Evolutionary conservation across 768 basidiomycete species (phyloP).

Genomic region (Strobilomyces echinocephalus): DNA sequence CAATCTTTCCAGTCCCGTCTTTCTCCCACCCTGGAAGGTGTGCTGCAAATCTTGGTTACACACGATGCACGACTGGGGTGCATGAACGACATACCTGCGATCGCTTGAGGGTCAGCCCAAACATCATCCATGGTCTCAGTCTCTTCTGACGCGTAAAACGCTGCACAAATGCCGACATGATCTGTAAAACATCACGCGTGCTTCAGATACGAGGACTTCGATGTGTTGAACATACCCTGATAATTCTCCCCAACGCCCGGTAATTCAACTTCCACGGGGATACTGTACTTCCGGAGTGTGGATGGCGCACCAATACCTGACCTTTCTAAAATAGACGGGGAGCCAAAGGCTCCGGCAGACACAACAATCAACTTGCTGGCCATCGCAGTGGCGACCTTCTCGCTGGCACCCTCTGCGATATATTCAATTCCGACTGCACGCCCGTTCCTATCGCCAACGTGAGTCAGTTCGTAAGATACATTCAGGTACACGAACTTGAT

Average conservation of each 20-base stretch:
- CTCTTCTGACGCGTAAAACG: conserved; percentile 40
- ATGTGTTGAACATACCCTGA: conserved; percentile 34
- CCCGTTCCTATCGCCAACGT: conserved; percentile 22
- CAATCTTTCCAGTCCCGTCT: conserved; percentile 44
- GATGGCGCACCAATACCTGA: conserved; percentile 62
- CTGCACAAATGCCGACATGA: conserved; percentile 24
- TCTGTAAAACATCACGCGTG: conserved; percentile 11
- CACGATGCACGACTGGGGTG: neutral
- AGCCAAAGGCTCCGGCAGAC: conserved; percentile 52
- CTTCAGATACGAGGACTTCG: neutral
- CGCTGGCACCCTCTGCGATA: conserved; percentile 15
- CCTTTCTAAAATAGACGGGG: conserved; percentile 52
- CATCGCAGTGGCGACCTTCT: conserved; percentile 13
- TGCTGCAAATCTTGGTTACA: conserved; percentile 15
- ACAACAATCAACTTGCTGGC: conserved; percentile 44
- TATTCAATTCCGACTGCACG: conserved; percentile 38
- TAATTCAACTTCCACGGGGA: conserved; percentile 53
- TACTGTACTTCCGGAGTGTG: conserved; percentile 42
- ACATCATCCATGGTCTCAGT: conserved; percentile 47
- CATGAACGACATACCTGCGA: conserved; percentile 34
- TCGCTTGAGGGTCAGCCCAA: conserved; percentile 33
- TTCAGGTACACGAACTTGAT: neutral
- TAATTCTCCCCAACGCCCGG: conserved; percentile 77
- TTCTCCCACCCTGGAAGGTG: conserved; percentile 29
- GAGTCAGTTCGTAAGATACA: no score